Percentiles rank a stretch among this genome's conserved stretches.
Evolutionary conservation across 306 rosid species (phyloP).

Genomic region (Quercus bicolor): DNA sequence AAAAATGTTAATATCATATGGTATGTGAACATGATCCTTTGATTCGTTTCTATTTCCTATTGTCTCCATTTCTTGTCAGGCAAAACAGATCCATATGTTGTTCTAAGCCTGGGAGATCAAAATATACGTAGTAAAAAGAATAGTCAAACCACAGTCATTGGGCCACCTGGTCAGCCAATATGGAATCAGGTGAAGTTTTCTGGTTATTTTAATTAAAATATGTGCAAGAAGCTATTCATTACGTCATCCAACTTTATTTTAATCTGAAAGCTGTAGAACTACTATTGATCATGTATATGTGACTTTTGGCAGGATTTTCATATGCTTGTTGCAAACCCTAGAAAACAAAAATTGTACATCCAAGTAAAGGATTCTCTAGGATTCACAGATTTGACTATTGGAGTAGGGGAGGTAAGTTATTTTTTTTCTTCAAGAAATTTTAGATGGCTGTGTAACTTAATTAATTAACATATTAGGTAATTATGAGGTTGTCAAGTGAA

Average conservation of each 20-base stretch:
- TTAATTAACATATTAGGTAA: not conserved
- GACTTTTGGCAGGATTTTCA: slow-evolving; percentile 78
- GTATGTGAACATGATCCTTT: slow-evolving; percentile 1
- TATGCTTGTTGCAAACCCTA: slow-evolving; percentile 88
- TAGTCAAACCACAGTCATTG: slow-evolving; percentile 95
- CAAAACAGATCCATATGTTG: slow-evolving; percentile 93
- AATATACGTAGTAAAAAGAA: slow-evolving; percentile 87
- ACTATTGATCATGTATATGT: slow-evolving; percentile 15
- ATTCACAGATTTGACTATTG: slow-evolving; percentile 69
- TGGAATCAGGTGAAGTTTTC: slow-evolving; percentile 89
- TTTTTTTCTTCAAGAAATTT: not conserved
- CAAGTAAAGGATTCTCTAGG: slow-evolving; percentile 94
- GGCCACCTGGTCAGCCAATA: slow-evolving; percentile 96
- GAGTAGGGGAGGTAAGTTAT: slow-evolving; percentile 76
- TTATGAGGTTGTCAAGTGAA: not conserved
- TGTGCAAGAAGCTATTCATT: not conserved
- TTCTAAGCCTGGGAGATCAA: slow-evolving; percentile 81
- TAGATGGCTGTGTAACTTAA: not conserved
- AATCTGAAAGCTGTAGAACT: not conserved
- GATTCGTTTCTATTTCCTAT: not conserved
- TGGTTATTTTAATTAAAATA: slow-evolving; percentile 7
- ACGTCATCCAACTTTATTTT: not conserved
- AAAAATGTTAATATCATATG: not conserved
- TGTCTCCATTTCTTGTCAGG: slow-evolving; percentile 42
- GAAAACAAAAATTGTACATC: slow-evolving; percentile 65